These are phyloP conservation scores for Cryptococcus depauperatus DNA, from an alignment of 1,284 basidiomycete genomes.

Conservation along the genomic window DNA sequence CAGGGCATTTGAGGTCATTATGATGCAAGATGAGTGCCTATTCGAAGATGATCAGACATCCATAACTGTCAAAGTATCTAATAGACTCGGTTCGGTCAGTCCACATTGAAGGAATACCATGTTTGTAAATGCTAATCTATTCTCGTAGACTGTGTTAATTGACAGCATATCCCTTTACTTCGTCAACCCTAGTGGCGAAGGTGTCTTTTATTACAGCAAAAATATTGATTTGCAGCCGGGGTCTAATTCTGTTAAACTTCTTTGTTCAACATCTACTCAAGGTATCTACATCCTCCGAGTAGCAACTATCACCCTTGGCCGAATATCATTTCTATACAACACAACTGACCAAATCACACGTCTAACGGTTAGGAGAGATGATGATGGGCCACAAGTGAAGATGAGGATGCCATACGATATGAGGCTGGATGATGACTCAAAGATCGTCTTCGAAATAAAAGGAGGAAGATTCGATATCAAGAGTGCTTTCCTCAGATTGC, in stretches of 20 bases:
- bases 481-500: slow-evolving; percentile 14
- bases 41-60: slow-evolving; percentile 22
- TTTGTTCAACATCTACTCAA: slow-evolving; percentile 25
- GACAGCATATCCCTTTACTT: slow-evolving; percentile 28
- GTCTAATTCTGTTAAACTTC: slow-evolving; percentile 21
- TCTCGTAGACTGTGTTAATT: slow-evolving; percentile 23
- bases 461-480: slow-evolving; percentile 15
- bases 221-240: slow-evolving; percentile 24
- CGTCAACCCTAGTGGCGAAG: slow-evolving; percentile 20
- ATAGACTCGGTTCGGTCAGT: slow-evolving; percentile 26
- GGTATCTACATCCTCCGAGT: slow-evolving; percentile 18
- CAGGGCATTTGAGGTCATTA: slow-evolving; percentile 23
- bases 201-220: slow-evolving; percentile 23
- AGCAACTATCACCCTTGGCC: slow-evolving; percentile 19
- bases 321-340: slow-evolving; percentile 17
- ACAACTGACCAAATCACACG: slow-evolving; percentile 9
- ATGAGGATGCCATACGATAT: slow-evolving; percentile 34
- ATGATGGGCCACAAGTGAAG: slow-evolving; percentile 15
- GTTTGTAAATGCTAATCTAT: background rate
- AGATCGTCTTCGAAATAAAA: slow-evolving; percentile 26
- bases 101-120: too few species aligned
- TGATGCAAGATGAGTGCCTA: slow-evolving; percentile 15
- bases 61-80: slow-evolving; percentile 26
- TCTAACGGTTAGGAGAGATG: slow-evolving; percentile 18
- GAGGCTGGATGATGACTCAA: slow-evolving; percentile 33